phyloP scores from a whole-genome alignment of 164 flowering plant genomes.

The Pachysandra terminalis region DNA sequence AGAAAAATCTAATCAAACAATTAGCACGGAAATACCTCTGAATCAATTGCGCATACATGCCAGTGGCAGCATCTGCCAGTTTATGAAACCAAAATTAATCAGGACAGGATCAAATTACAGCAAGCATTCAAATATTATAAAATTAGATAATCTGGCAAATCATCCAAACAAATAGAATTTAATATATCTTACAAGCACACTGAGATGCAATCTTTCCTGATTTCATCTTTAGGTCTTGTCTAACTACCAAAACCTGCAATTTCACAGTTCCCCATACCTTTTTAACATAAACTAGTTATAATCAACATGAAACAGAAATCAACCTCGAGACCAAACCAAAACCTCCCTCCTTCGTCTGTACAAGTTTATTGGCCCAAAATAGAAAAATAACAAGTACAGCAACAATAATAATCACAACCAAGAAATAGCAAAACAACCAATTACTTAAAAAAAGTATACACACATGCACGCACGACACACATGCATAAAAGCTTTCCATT shows the following conservation, averaged over 20 bases:
- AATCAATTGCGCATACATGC: constrained; percentile 76
- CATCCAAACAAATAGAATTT: not conserved
- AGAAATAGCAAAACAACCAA: too few species aligned
- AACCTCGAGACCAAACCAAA: too few species aligned
- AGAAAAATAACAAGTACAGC: too few species aligned
- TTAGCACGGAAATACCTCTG: constrained; percentile 49
- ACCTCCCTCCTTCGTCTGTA: too few species aligned
- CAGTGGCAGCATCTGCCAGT: constrained; percentile 92
- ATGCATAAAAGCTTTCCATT: too few species aligned
- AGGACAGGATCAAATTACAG: not conserved
- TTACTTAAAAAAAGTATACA: too few species aligned
- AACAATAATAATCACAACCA: too few species aligned
- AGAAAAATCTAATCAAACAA: not conserved
- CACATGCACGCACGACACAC: too few species aligned
- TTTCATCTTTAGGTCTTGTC: constrained; percentile 93
- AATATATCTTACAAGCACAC: constrained; percentile 85
- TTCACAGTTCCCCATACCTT: not conserved
- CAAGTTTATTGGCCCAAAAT: too few species aligned
- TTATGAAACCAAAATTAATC: constrained; percentile 4
- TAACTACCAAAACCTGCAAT: constrained; percentile 84
- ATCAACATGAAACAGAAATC: too few species aligned
- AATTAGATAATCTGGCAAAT: not conserved
- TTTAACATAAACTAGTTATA: too few species aligned
- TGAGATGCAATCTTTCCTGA: constrained; percentile 95
- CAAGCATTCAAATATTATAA: not conserved